phyloP scores from a whole-genome alignment of 2,329 filamentous ascomycete species.

The Scytalidium lignicola region DNA sequence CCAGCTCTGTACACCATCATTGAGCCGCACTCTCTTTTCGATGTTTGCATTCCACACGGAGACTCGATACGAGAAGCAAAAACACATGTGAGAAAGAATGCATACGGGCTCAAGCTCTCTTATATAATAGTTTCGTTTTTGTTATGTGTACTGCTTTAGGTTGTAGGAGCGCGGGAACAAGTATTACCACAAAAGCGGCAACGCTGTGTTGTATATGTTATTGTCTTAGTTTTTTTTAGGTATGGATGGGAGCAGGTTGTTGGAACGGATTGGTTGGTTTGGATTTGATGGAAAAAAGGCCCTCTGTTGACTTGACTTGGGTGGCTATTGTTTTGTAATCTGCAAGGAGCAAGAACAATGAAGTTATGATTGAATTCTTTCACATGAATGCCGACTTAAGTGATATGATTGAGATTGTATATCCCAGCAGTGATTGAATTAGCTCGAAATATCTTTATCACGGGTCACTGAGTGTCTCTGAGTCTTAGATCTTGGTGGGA shows the following conservation, averaged over 20 bases:
- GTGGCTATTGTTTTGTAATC: neutral
- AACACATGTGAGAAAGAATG: neutral
- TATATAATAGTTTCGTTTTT: conserved; percentile 1
- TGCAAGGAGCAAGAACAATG: neutral
- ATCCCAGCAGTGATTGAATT: too few relatives aligned
- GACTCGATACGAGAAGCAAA: neutral
- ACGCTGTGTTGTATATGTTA: neutral
- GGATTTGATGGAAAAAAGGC: neutral
- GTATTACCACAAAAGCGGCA: conserved; percentile 1
- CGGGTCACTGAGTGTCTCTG: too few relatives aligned
- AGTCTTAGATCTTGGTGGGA: too few relatives aligned
- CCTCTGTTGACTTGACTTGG: neutral
- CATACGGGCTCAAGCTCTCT: neutral
- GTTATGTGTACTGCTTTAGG: conserved; percentile 3
- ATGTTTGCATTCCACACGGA: conserved; percentile 1
- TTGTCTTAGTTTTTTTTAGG: neutral
- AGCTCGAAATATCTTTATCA: too few relatives aligned
- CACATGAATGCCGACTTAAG: neutral
- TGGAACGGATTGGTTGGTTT: neutral
- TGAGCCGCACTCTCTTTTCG: neutral
- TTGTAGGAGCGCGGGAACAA: neutral
- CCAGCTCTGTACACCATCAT: conserved; percentile 1
- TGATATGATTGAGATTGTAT: too few relatives aligned
- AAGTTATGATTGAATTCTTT: neutral
- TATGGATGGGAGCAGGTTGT: conserved; percentile 3